Base-by-base conservation (phyloP, 306 rosid species). In the Quercus parvula region DNA sequence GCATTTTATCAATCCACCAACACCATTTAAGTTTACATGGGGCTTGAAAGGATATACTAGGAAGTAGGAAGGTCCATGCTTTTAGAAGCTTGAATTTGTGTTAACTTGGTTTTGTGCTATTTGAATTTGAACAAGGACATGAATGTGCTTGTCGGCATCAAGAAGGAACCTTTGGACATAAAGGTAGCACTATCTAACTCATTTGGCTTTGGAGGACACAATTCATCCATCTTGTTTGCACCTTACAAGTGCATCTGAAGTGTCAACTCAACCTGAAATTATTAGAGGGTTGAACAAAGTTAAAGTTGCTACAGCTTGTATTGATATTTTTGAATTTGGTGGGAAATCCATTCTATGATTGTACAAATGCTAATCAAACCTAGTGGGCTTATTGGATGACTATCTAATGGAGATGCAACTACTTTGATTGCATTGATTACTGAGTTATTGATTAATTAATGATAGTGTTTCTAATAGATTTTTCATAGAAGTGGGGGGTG, bases 161-260 rank as follows among this genome's bases (percentile, higher is more conserved):
- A 81, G 81, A 95, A 95, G 84, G 99, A 95, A 83, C 90, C 89
- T 78, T 81, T 95, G 77, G 85, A 91, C 68, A 68, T 95, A 87
- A 95, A 95, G 79, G 98, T 90, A 3, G 99, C 98, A 25, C 75
- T 92, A 44, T 95, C 99, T 5, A 95, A 95, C 77, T 95, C 99
- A 22, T 91, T 91, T 79, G 99, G 99, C 56, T 92, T 95, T 69
- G 99, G 99, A 14, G 99, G 99, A 74, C 99, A 95, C 88, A 95
- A 92, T 84, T 95, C 99, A 41, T 90, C 99, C 33, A 84, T 95
- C 79, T 77, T 95, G 79, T 92, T 95, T 90, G 95, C 97, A 44
- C 99, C 99, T 4, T 95, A 85, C 44, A 88, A 91, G 83, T 88
- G 88, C 84, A 81, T 68, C 66, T 74, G 30, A 31, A 76, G 86